Percentiles rank a stretch among this genome's conserved stretches.
These are phyloP conservation scores for Candida gigantensis DNA, from an alignment of 1,139 yeast species.

Conservation along the genomic window DNA sequence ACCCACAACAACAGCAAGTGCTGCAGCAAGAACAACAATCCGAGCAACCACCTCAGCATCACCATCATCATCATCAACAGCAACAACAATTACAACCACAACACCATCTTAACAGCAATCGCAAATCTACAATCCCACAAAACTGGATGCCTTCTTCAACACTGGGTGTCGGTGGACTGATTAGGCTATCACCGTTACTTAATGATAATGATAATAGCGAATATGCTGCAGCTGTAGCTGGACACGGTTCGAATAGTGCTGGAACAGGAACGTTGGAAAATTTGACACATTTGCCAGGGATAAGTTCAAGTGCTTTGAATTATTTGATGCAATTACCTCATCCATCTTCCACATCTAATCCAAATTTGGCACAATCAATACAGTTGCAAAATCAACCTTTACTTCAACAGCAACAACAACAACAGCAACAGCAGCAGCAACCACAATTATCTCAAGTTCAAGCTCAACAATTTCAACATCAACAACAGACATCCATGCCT, in stretches of 20 bases:
- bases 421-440: not conserved
- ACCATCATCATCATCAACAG: not conserved
- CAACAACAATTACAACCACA: not conserved
- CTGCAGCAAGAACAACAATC: not conserved
- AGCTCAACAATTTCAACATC: constrained; percentile 2
- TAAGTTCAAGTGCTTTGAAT: constrained; percentile 6
- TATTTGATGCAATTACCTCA: constrained; percentile 6
- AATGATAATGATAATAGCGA: constrained; percentile 33
- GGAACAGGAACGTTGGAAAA: constrained; percentile 18
- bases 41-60: constrained; percentile 2
- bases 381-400: not conserved
- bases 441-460: not conserved
- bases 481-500: constrained; percentile 14
- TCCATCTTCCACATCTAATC: constrained; percentile 1
- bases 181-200: constrained; percentile 39
- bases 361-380: not conserved
- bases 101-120: constrained; percentile 3
- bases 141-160: constrained; percentile 21
- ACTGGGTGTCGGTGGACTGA: constrained; percentile 16
- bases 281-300: constrained; percentile 20
- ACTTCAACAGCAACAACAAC: not conserved
- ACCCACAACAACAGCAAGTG: constrained; percentile 1
- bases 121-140: constrained; percentile 16
- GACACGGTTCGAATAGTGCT: constrained; percentile 1
- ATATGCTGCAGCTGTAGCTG: constrained; percentile 15